These are phyloP conservation scores for Xylaria sp. DNA, from an alignment of 2,329 filamentous ascomycete genomes.

Conservation along the genomic window DNA sequence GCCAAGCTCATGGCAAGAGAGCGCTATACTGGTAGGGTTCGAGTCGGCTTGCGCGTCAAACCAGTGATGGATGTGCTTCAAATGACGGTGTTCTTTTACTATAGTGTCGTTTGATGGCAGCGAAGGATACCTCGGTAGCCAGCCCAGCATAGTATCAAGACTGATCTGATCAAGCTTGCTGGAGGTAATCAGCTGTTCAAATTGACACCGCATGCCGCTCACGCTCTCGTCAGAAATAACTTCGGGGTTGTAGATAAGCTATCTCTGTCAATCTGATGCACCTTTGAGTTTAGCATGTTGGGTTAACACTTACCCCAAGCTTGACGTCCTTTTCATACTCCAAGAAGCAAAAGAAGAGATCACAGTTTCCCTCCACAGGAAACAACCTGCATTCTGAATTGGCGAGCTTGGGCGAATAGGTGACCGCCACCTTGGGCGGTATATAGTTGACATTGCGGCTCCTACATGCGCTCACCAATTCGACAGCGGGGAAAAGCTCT, in stretches of 20 bases:
- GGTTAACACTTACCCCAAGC: constrained; percentile 1
- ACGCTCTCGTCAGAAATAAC: not conserved
- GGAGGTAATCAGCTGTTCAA: not conserved
- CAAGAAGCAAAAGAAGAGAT: constrained; percentile 9
- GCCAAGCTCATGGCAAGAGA: constrained; percentile 4
- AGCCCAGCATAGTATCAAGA: constrained; percentile 7
- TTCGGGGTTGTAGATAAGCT: not conserved
- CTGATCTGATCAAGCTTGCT: constrained; percentile 1
- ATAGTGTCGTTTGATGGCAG: not conserved
- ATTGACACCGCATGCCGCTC: not conserved
- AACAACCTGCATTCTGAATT: constrained; percentile 5
- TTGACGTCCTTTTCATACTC: constrained; percentile 8
- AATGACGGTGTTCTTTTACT: not conserved
- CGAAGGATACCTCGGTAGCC: constrained; percentile 8
- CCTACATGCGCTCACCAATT: not conserved
- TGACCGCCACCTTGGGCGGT: constrained; percentile 6
- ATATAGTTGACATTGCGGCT: not conserved
- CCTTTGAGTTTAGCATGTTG: not conserved
- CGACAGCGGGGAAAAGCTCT: constrained; percentile 6
- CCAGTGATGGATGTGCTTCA: constrained; percentile 11
- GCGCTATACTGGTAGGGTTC: not conserved
- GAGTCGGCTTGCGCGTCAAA: constrained; percentile 10
- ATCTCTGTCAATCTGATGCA: not conserved
- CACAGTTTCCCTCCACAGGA: constrained; percentile 7
- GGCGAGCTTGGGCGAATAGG: constrained; percentile 9